phyloP scores from a whole-genome alignment of 495 filamentous ascomycete species.

The Aspergillus indologenus region DNA sequence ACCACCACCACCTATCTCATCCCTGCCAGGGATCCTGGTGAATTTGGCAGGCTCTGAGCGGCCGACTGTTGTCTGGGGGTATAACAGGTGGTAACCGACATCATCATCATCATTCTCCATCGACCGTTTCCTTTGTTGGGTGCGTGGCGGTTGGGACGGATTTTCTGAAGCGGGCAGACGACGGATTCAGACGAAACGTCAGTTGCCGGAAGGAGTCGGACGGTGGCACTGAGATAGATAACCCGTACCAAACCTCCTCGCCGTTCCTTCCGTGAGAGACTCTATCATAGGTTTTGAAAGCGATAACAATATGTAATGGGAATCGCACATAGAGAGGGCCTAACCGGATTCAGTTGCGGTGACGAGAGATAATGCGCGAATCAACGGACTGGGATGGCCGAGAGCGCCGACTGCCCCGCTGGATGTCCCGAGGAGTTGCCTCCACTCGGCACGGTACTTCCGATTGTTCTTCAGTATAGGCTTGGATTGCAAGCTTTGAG shows the following conservation, averaged over 20 bases:
- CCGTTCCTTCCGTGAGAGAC: not conserved
- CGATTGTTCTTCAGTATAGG: not conserved
- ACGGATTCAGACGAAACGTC: conserved; percentile 5
- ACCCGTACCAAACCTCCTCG: not conserved
- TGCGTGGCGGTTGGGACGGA: not conserved
- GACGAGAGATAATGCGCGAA: not conserved
- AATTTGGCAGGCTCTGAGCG: conserved; percentile 4
- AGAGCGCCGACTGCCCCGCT: conserved; percentile 13
- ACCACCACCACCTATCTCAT: conserved; percentile 14
- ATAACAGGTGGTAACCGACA: conserved; percentile 1
- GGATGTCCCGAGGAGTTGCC: not conserved
- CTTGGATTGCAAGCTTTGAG: too few species aligned
- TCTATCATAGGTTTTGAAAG: not conserved
- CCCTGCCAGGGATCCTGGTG: conserved; percentile 13
- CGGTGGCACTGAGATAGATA: conserved; percentile 3
- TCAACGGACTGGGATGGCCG: not conserved
- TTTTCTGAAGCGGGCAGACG: not conserved
- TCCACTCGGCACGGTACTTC: conserved; percentile 26
- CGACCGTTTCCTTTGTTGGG: not conserved
- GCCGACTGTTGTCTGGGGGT: conserved; percentile 4
- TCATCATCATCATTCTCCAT: conserved; percentile 6
- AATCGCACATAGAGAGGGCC: not conserved
- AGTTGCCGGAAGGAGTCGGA: conserved; percentile 6
- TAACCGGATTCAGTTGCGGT: not conserved
- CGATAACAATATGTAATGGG: not conserved